These are phyloP conservation scores for Pilatotrama ljubarskyi DNA, from an alignment of 768 basidiomycete genomes.

Conservation along the genomic window DNA sequence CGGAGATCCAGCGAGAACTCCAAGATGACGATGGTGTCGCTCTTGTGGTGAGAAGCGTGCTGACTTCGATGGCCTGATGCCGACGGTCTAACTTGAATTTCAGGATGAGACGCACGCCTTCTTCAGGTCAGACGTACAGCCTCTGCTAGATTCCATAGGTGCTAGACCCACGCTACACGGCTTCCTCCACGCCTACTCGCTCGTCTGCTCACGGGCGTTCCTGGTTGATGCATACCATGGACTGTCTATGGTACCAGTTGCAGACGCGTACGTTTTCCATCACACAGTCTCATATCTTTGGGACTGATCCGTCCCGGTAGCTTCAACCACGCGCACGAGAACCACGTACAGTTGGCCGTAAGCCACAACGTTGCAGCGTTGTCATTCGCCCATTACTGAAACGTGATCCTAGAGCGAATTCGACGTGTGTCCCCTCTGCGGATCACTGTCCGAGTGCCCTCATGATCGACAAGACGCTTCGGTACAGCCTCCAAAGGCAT, in stretches of 20 bases:
- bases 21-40: slow-evolving; percentile 16
- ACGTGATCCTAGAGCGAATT: slow-evolving; percentile 35
- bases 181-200: slow-evolving; percentile 43
- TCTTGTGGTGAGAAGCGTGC: slow-evolving; percentile 14
- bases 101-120: slow-evolving; percentile 30
- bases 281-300: slow-evolving; percentile 19
- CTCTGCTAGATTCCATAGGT: slow-evolving; percentile 8
- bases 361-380: background rate
- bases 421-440: slow-evolving; percentile 43
- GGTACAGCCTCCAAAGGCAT: background rate
- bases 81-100: background rate
- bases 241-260: slow-evolving; percentile 49
- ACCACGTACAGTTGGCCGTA: slow-evolving; percentile 42
- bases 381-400: background rate
- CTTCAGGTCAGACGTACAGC: slow-evolving; percentile 22
- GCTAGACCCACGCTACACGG: slow-evolving; percentile 20
- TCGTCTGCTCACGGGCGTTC: slow-evolving; percentile 52
- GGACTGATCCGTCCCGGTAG: slow-evolving; percentile 20
- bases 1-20: slow-evolving; percentile 33
- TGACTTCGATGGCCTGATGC: background rate
- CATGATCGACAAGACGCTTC: slow-evolving; percentile 36
- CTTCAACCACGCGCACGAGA: slow-evolving; percentile 40
- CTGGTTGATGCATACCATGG: slow-evolving; percentile 48
- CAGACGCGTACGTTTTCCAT: slow-evolving; percentile 39
- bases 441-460: slow-evolving; percentile 37